Evolutionary conservation across 345 rosid genomes (phyloP).

Genomic region (Lumnitzera racemosa): DNA sequence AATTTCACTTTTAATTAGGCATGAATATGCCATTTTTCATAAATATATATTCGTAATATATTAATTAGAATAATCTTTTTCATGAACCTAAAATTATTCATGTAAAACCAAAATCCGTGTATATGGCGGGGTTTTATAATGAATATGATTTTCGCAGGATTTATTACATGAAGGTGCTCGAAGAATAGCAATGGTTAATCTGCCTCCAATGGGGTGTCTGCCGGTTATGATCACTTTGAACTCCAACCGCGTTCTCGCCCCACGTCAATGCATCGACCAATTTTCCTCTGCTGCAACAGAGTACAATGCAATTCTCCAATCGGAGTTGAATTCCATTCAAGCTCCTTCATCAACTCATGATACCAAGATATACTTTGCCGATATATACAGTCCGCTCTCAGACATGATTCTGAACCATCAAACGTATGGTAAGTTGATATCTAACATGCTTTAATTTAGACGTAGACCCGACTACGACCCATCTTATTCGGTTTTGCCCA

Average conservation of each 20-base stretch:
- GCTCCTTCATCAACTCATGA: constrained; percentile 21
- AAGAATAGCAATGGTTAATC: constrained; percentile 28
- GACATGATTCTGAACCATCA: constrained; percentile 32
- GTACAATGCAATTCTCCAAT: constrained; percentile 42
- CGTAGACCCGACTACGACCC: too few relatives aligned
- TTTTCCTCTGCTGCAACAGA: constrained; percentile 36
- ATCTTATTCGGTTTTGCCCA: too few relatives aligned
- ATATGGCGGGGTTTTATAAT: too few relatives aligned
- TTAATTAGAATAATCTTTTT: too few relatives aligned
- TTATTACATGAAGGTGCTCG: constrained; percentile 59
- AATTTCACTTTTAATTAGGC: too few relatives aligned
- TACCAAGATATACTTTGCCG: constrained; percentile 27
- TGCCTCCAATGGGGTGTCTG: constrained; percentile 82
- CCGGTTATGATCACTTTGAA: constrained; percentile 58
- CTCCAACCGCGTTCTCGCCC: constrained; percentile 23
- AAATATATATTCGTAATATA: too few relatives aligned
- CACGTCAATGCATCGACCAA: constrained; percentile 48
- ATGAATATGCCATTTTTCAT: too few relatives aligned
- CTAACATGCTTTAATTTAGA: not conserved
- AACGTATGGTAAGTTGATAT: constrained; percentile 27
- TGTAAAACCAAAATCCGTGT: too few relatives aligned
- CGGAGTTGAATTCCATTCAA: constrained; percentile 34
- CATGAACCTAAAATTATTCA: too few relatives aligned
- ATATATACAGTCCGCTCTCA: constrained; percentile 25
- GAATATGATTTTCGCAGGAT: constrained; percentile 20